Conservation (phyloP, 306 rosid genomes). For the Sphenostylis stenocarpa region DNA sequence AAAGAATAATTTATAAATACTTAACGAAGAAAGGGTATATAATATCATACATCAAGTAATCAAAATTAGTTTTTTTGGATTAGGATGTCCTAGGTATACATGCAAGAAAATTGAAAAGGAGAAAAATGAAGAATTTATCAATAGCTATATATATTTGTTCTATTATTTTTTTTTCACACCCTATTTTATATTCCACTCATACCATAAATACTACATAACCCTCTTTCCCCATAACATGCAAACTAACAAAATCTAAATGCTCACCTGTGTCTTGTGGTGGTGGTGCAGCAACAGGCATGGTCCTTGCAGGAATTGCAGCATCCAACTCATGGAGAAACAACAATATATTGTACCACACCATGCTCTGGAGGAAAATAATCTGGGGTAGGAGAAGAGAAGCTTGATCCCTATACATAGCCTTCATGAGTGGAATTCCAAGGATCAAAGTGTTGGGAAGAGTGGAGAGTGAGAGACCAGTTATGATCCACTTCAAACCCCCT, state of each 20-base stretch:
- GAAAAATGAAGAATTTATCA: neutral
- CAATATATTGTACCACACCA: conserved; percentile 80
- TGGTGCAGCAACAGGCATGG: conserved; percentile 47
- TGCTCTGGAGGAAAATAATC: conserved; percentile 85
- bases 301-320: conserved; percentile 56
- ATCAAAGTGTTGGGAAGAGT: conserved; percentile 93
- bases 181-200: neutral
- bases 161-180: neutral
- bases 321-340: conserved; percentile 78
- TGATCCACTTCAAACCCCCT: conserved; percentile 67
- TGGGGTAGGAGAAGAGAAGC: conserved; percentile 62
- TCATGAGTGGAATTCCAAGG: conserved; percentile 85
- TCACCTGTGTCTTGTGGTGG: conserved; percentile 69
- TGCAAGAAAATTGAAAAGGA: neutral
- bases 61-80: conserved; percentile 7
- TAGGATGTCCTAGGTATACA: neutral
- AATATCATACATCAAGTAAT: neutral
- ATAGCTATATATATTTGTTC: neutral
- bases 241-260: conserved; percentile 23
- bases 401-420: conserved; percentile 82
- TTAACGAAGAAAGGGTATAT: conserved; percentile 9
- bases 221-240: neutral
- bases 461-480: conserved; percentile 81
- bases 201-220: neutral
- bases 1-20: conserved; percentile 30